Percentiles rank a stretch among this genome's conserved stretches.
These are phyloP conservation scores for Perkinsus olseni DNA, from an alignment of 169 alveolate species.

Conservation along the genomic window DNA sequence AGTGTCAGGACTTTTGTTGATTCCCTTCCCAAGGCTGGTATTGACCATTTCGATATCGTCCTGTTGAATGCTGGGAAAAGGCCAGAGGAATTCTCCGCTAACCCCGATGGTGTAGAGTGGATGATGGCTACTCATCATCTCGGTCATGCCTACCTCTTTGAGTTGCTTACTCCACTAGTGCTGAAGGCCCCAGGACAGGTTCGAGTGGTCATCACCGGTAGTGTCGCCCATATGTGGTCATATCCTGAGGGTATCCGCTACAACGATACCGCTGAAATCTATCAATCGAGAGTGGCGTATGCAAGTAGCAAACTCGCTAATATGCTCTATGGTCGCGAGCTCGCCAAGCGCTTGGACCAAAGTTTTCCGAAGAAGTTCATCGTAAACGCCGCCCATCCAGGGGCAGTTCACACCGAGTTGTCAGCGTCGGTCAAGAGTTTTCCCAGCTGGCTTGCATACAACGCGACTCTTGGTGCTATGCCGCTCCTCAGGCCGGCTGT, in stretches of 20 bases:
- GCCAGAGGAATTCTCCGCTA: background rate
- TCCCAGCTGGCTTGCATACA: background rate
- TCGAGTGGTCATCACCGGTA: background rate
- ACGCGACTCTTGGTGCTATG: background rate
- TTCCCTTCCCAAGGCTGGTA: background rate
- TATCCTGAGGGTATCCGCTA: background rate
- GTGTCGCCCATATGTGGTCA: background rate
- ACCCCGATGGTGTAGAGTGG: background rate
- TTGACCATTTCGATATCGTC: background rate
- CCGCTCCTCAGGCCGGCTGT: background rate
- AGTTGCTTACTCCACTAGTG: background rate
- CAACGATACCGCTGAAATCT: background rate
- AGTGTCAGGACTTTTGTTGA: background rate
- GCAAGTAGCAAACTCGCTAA: background rate
- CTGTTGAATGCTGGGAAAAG: background rate
- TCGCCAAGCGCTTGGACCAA: background rate
- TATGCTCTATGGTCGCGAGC: background rate
- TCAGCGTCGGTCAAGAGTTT: background rate
- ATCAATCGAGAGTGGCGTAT: background rate
- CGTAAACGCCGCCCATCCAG: background rate
- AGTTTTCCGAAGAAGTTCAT: background rate
- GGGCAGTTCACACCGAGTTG: background rate
- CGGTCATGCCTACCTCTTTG: background rate
- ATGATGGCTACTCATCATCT: background rate
- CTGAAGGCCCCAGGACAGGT: background rate